Evolutionary conservation across 176 grass and related monocot genomes (phyloP).

Genomic region (Chrysopogon serrulatus): DNA sequence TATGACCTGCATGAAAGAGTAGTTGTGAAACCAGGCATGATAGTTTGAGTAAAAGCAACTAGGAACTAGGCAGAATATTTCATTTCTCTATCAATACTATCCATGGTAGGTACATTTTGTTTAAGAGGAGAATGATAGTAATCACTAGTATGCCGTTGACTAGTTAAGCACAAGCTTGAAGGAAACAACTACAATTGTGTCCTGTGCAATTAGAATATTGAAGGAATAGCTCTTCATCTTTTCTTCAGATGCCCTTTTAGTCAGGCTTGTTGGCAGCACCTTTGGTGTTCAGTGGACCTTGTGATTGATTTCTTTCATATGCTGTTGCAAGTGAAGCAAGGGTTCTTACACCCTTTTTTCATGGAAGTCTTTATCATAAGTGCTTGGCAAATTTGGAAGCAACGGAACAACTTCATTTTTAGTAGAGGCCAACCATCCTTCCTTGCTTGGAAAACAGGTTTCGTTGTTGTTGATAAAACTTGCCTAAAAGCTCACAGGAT

Average conservation of each 20-base stretch:
- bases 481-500: background rate
- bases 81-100: background rate
- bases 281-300: background rate
- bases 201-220: background rate
- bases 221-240: background rate
- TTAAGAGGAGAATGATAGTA: background rate
- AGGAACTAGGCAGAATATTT: background rate
- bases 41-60: background rate
- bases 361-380: background rate
- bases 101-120: background rate
- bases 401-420: background rate
- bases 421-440: background rate
- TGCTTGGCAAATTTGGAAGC: background rate
- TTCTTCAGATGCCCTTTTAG: background rate
- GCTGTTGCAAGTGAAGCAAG: background rate
- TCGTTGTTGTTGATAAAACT: background rate
- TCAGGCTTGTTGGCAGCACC: background rate
- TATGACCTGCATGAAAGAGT: conserved; percentile 53
- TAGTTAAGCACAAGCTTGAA: background rate
- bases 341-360: background rate
- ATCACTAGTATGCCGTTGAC: background rate
- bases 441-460: background rate
- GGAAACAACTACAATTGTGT: background rate
- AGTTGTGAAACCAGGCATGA: background rate
- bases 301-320: background rate